Evolutionary conservation across 495 filamentous ascomycete species (phyloP), one percentile per base, ranked within the genome.

Genomic region (Xylaria intraflava): DNA sequence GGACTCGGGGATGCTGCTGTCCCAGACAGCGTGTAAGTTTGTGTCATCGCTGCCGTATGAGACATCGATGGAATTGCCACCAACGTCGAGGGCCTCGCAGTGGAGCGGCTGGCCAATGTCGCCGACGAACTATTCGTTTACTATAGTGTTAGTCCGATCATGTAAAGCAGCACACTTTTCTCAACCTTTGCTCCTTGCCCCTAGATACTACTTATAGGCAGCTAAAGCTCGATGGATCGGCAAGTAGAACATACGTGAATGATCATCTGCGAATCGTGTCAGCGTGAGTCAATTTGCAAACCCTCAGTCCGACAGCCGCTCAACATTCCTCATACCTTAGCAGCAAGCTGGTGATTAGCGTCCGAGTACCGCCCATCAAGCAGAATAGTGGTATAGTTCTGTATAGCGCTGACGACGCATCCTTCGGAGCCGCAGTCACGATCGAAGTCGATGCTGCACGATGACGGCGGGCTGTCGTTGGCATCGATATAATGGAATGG

Each of bases 51-150:
- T 75, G 30, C 75, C 62, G 62, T 78, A 86, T 0, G 61, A 65
- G 17, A 86, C 83, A n/a, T 66, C 46, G 52, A 87, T 79, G 41
- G 71, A 67, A 67, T 85, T 86, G 14, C 80, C 83, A 26, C 83
- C 83, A 2, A 73, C 57, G 7, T 77, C 72, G 33, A 77, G 73
- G 8, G 67, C 72, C 54, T 86, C 83, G 55, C 78, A 77, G 61
- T 86, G 83, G 1, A 86, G 72, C 0, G 83, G 83, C 54, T 86
- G 83, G 9, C 78, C 76, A 44, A 85, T 77, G 59, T 86, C 83
- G 17, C 83, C 83, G 19, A 81, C 47, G 59, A 83, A 79, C 72
- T 80, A 58, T 20, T 27, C 14, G 10, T 29, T 11, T 8, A 38
- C 27, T 4, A 29, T 29, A n/a, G 2, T 38, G n/a, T 38, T 38